Evolutionary conservation across 2,329 filamentous ascomycete species (phyloP).

Genomic region (Alternaria sp.): DNA sequence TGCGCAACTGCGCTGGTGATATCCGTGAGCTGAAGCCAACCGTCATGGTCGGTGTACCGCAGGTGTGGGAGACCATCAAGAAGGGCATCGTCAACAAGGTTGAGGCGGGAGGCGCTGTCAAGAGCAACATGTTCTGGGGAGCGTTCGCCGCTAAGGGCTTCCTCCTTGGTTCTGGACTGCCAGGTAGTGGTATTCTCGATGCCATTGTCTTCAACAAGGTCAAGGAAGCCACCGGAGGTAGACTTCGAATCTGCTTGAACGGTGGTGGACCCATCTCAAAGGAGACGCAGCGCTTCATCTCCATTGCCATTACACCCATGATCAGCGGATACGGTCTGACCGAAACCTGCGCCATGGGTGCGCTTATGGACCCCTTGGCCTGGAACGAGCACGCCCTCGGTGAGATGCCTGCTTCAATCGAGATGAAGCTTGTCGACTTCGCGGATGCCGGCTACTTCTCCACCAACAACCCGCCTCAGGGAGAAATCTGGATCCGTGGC

Average conservation of each 20-base stretch:
- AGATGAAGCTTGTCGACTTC: constrained; percentile 91
- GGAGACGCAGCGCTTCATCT: constrained; percentile 89
- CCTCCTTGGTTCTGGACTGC: constrained; percentile 65
- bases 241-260: constrained; percentile 89
- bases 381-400: constrained; percentile 82
- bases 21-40: constrained; percentile 91
- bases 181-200: constrained; percentile 75
- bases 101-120: constrained; percentile 71
- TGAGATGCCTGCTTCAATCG: constrained; percentile 75
- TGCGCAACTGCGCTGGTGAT: constrained; percentile 90
- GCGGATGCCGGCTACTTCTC: constrained; percentile 85
- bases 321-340: constrained; percentile 92
- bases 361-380: constrained; percentile 81
- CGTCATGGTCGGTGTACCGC: constrained; percentile 90
- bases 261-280: constrained; percentile 89
- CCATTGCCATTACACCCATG: constrained; percentile 92
- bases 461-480: constrained; percentile 78
- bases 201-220: constrained; percentile 89
- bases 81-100: constrained; percentile 89
- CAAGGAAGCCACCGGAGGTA: constrained; percentile 86
- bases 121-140: constrained; percentile 79
- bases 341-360: constrained; percentile 85
- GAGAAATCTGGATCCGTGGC: constrained; percentile 90
- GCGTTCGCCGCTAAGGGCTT: constrained; percentile 67
- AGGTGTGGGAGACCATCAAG: constrained; percentile 96